Evolutionary conservation across 441 rosid species (phyloP), one percentile per base, ranked within the genome.

Genomic region (Arabidopsis hybrid): DNA sequence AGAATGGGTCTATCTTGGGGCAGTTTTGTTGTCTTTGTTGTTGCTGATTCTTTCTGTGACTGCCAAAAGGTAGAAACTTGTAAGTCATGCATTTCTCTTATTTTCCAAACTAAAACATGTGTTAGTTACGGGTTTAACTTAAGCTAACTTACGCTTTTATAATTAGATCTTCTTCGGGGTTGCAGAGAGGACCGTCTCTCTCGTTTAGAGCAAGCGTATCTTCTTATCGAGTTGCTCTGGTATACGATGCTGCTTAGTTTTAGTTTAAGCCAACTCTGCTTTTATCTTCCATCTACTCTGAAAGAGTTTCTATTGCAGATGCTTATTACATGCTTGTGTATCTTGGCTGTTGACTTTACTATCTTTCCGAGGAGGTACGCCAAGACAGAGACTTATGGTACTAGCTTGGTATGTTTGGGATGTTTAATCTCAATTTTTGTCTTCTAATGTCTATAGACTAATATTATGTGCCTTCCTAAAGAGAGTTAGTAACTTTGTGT

Each of bases 291-390:
- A 47, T 75, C 62, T 26, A 71, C 34, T 69, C 75, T 79, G n/a
- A 60, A 73, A 56, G 53, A 17, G 35, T 69, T 50, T 47, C 55
- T 63, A 18, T 69, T 85, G 76, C 91, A 95, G 99, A 89, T 92
- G 96, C 55, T 91, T 21, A 68, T 87, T 32, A 89, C 99, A 55
- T 92, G 93, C 81, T 79, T 95, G 81, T 87, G 91, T 69, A 95
- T 95, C 76, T 87, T 95, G 83, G 98, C 95, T 68, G 99, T 92
- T 70, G 99, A 95, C 65, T 92, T 95, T 76, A 87, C 76, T 79
- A 86, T 92, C 79, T 95, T 83, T 83, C 98, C 99, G 4, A 85
- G 98, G 80, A 86, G 84, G 85, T 83, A 88, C 14, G 98, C 97
- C 11, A 92, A 95, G 87, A 91, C 95, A 7, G 99, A 95, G 85